These are phyloP conservation scores for Cenococcum geophilum DNA, from an alignment of 495 filamentous ascomycete species.

Conservation along the genomic window DNA sequence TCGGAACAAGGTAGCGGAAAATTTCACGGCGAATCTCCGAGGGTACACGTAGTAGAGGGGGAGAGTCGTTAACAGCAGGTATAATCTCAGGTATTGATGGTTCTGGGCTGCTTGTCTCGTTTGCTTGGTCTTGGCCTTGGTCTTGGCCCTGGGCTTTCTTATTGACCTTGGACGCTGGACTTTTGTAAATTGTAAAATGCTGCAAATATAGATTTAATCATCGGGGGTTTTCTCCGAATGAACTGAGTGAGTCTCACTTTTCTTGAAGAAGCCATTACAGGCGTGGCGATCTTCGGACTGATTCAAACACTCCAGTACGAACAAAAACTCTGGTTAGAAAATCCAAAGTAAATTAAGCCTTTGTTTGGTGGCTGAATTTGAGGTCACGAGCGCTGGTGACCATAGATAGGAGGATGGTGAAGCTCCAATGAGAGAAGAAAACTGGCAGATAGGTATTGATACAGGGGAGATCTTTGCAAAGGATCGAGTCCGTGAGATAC, in stretches of 20 bases:
- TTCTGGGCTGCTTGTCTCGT: conserved; percentile 14
- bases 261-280: conserved; percentile 2
- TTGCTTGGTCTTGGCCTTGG: conserved; percentile 3
- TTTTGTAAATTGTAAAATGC: not conserved
- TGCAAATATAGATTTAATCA: not conserved
- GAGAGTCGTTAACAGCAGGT: conserved; percentile 25
- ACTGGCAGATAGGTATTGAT: not conserved
- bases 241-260: not conserved
- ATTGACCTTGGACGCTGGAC: not conserved
- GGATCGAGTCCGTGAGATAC: not conserved
- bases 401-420: not conserved
- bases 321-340: not conserved
- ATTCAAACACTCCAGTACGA: not conserved
- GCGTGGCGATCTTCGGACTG: not conserved
- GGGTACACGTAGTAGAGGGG: conserved; percentile 25
- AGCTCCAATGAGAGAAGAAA: not conserved
- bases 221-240: no score
- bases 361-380: not conserved
- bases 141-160: conserved; percentile 3
- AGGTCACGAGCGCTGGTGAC: not conserved
- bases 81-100: conserved; percentile 27
- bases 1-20: conserved; percentile 24
- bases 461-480: not conserved
- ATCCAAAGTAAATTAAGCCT: not conserved
- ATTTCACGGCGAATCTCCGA: conserved; percentile 29